phyloP scores from a whole-genome alignment of 208 protist species.

The Acanthamoeba castellanii region DNA sequence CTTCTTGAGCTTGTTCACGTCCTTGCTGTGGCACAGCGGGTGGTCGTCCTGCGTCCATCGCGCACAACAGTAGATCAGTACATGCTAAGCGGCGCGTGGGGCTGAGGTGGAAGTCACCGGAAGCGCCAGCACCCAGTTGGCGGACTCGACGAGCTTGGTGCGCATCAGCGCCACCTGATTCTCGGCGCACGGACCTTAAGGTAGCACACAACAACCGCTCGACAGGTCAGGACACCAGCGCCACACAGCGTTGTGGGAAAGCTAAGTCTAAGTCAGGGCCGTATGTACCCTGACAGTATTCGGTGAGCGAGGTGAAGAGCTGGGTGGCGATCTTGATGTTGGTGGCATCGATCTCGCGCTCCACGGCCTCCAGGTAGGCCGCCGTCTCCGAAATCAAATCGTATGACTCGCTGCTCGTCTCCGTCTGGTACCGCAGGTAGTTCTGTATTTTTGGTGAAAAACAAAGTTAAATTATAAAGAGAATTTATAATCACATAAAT shows the following conservation, averaged over 20 bases:
- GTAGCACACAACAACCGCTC: neutral
- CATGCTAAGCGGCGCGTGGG: no score
- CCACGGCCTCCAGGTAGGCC: slow-evolving; percentile 67
- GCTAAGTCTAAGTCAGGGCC: neutral
- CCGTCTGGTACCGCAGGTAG: slow-evolving; percentile 49
- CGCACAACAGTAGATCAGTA: neutral
- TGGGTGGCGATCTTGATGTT: slow-evolving; percentile 65
- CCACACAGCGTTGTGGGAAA: neutral
- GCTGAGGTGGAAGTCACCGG: neutral
- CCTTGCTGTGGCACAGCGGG: slow-evolving; percentile 30
- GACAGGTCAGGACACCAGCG: neutral
- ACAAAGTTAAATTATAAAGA: neutral
- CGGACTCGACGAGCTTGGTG: slow-evolving; percentile 64
- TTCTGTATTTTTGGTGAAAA: neutral
- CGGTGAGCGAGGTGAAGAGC: slow-evolving; percentile 63
- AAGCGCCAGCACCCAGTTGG: slow-evolving; percentile 48
- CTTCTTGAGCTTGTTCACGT: slow-evolving; percentile 45
- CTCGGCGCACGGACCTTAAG: slow-evolving; percentile 21
- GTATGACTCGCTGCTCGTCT: slow-evolving; percentile 29
- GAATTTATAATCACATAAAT: no score
- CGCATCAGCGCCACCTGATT: slow-evolving; percentile 68
- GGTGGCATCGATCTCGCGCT: slow-evolving; percentile 50
- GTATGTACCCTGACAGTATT: slow-evolving; percentile 44
- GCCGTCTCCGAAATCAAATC: slow-evolving; percentile 57
- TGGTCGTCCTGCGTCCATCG: neutral